Conservation (phyloP, 768 basidiomycete genomes). For the Naganishia vaughanmartiniae region DNA sequence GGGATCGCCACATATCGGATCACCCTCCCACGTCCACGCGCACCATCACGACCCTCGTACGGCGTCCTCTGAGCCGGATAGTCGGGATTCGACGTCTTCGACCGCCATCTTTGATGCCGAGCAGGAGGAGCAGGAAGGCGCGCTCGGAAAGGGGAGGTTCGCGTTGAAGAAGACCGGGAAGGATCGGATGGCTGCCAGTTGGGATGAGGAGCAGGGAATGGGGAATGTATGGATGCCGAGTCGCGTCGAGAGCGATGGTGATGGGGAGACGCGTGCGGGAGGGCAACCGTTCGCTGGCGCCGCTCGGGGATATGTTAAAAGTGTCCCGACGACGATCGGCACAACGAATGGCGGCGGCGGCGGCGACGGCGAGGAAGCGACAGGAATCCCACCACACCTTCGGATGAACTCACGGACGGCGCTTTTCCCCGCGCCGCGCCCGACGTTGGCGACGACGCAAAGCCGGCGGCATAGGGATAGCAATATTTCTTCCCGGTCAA, state of each 20-base stretch:
- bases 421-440: conserved; percentile 17
- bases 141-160: background rate
- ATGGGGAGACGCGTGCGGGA: no score
- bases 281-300: conserved; percentile 2
- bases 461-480: no score
- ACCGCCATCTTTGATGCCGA: conserved; percentile 19
- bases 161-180: conserved; percentile 4
- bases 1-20: conserved; percentile 30
- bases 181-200: background rate
- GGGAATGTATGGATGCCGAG: no score
- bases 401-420: conserved; percentile 28
- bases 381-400: background rate
- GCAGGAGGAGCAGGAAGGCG: background rate
- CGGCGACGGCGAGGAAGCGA: background rate
- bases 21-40: conserved; percentile 14
- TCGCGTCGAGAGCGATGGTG: no score
- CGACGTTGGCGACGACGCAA: conserved; percentile 32
- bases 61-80: conserved; percentile 6
- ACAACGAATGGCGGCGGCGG: background rate
- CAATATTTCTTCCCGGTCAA: no score
- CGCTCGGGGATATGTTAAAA: background rate
- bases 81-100: conserved; percentile 37
- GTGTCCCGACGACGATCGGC: no score
- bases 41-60: conserved; percentile 28
- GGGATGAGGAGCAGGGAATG: no score